These are phyloP conservation scores for Polymyxa betae DNA, from an alignment of 208 protist species.

Conservation along the genomic window DNA sequence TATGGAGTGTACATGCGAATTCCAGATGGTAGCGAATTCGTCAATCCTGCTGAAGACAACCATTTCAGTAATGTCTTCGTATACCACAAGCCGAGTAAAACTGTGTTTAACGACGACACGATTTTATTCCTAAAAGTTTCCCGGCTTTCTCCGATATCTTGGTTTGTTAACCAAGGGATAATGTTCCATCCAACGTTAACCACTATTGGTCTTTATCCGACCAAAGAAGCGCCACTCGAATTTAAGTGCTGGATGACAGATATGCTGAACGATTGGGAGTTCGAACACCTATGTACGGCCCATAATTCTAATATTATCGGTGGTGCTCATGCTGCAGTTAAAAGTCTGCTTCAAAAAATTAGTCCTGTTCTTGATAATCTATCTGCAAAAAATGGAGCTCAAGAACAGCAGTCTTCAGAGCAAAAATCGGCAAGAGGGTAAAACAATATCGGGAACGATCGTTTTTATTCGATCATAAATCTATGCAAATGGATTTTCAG, in stretches of 20 bases:
- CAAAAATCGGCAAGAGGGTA: no score
- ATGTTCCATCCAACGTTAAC: constrained; percentile 55
- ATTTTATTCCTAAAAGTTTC: neutral
- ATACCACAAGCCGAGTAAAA: constrained; percentile 37
- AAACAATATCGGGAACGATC: no score
- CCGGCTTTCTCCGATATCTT: neutral
- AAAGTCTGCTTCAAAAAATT: neutral
- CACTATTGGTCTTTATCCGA: constrained; percentile 49
- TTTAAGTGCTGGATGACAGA: constrained; percentile 33
- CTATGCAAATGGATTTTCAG: no score
- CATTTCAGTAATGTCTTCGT: constrained; percentile 60
- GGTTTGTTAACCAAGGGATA: neutral
- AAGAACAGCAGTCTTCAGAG: no score
- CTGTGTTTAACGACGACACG: constrained; percentile 58
- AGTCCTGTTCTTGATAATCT: constrained; percentile 10
- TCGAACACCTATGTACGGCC: constrained; percentile 52
- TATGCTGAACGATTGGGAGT: constrained; percentile 58
- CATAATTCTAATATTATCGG: constrained; percentile 59
- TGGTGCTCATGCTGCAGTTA: neutral
- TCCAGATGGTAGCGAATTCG: constrained; percentile 48
- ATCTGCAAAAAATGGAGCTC: neutral
- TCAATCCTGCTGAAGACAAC: constrained; percentile 39
- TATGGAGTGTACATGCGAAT: constrained; percentile 56
- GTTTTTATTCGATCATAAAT: no score
- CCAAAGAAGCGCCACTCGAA: constrained; percentile 33